These are phyloP conservation scores for Vickermania spadyakhi DNA, from an alignment of 208 protist genomes.

Conservation along the genomic window DNA sequence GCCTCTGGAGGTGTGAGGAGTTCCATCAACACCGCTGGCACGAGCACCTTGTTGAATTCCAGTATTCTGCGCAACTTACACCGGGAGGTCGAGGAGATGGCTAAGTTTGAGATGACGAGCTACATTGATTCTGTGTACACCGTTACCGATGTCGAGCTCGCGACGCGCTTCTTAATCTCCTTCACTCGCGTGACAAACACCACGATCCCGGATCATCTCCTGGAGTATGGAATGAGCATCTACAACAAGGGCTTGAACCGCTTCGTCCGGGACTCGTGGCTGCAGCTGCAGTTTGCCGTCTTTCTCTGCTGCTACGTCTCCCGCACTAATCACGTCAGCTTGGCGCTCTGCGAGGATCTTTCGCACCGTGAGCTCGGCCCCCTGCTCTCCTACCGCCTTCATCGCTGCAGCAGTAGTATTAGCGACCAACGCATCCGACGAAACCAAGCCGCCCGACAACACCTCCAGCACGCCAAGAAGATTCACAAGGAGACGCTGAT, in stretches of 20 bases:
- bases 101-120: slow-evolving; percentile 2
- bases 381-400: slow-evolving; percentile 13
- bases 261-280: slow-evolving; percentile 6
- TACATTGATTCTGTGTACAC: slow-evolving; percentile 19
- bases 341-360: slow-evolving; percentile 10
- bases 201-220: neutral
- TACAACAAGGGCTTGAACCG: slow-evolving; percentile 28
- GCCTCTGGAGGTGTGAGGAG: neutral
- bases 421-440: slow-evolving; percentile 2
- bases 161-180: slow-evolving; percentile 8
- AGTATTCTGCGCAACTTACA: neutral
- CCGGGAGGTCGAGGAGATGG: slow-evolving; percentile 6
- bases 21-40: neutral
- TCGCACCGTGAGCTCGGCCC: slow-evolving; percentile 1
- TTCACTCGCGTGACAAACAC: slow-evolving; percentile 7
- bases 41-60: neutral
- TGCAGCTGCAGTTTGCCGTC: slow-evolving; percentile 18
- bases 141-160: slow-evolving; percentile 17
- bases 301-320: slow-evolving; percentile 13
- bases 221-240: slow-evolving; percentile 17
- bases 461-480: slow-evolving; percentile 3
- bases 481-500: slow-evolving; percentile 20
- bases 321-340: neutral
- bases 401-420: slow-evolving; percentile 7
- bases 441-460: slow-evolving; percentile 9